Conservation (phyloP, 2,329 filamentous ascomycete genomes). For the Penicillium palitans region DNA sequence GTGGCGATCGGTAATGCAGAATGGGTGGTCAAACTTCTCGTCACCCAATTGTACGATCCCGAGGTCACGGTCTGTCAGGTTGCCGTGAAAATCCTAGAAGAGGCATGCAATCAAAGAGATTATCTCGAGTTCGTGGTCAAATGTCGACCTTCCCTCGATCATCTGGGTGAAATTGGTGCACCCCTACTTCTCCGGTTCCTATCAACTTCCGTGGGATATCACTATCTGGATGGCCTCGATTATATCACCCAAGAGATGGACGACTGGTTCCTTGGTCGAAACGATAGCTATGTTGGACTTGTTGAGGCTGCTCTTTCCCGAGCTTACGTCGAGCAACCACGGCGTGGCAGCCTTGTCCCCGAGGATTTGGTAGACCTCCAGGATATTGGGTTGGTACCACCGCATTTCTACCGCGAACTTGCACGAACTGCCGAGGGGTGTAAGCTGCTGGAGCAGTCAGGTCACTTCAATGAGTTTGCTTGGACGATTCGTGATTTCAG, state of each 20-base stretch:
- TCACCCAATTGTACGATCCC: conserved; percentile 97
- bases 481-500: conserved; percentile 84
- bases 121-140: conserved; percentile 96
- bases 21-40: conserved; percentile 94
- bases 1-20: conserved; percentile 67
- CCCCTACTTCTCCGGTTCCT: conserved; percentile 88
- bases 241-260: conserved; percentile 99
- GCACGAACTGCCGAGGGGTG: conserved; percentile 92
- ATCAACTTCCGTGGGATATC: conserved; percentile 94
- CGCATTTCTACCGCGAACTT: conserved; percentile 95
- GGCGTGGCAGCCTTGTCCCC: conserved; percentile 52
- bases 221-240: conserved; percentile 93
- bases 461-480: conserved; percentile 93
- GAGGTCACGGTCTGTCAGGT: conserved; percentile 96
- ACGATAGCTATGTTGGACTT: conserved; percentile 90
- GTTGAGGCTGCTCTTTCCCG: conserved; percentile 94
- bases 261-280: conserved; percentile 96
- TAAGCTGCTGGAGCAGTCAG: conserved; percentile 83
- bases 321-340: conserved; percentile 64
- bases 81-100: conserved; percentile 94
- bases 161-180: conserved; percentile 93
- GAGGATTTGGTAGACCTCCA: conserved; percentile 61
- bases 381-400: conserved; percentile 68
- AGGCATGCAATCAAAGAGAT: conserved; percentile 89
- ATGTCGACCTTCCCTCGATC: conserved; percentile 89